These are phyloP conservation scores for Besnoitia besnoiti DNA, from an alignment of 169 alveolate genomes.

Conservation along the genomic window DNA sequence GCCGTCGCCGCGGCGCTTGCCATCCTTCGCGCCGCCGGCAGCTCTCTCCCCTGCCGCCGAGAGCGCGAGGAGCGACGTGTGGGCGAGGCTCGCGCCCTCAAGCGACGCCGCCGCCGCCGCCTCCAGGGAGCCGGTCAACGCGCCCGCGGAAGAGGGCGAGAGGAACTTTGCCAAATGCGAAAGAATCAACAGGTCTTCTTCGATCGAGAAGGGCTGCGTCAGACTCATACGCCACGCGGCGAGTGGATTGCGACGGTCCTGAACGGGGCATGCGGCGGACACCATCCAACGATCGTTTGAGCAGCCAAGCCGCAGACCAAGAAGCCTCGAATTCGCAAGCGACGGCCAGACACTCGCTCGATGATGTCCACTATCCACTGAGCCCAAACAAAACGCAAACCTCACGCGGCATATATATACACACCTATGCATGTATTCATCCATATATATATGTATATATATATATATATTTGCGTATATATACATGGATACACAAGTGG, in stretches of 20 bases:
- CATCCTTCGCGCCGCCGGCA: not conserved
- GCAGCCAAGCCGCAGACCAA: not conserved
- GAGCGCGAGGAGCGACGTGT: not conserved
- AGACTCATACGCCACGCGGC: constrained; percentile 19
- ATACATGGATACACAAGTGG: too few relatives aligned
- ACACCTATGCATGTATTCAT: not conserved
- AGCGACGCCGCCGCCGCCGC: not conserved
- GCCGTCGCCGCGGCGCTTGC: constrained; percentile 26
- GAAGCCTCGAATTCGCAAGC: not conserved
- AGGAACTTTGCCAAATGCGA: not conserved
- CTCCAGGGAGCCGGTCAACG: not conserved
- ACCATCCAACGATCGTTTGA: not conserved
- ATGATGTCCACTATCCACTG: not conserved
- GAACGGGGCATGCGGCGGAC: not conserved
- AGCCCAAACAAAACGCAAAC: not conserved
- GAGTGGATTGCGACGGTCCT: constrained; percentile 52
- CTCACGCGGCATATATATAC: not conserved
- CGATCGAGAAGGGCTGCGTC: constrained; percentile 25
- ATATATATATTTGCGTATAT: not conserved
- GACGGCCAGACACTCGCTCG: not conserved
- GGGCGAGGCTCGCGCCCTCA: not conserved
- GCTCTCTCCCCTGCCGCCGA: not conserved
- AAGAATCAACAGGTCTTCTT: constrained; percentile 37
- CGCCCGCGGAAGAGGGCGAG: not conserved
- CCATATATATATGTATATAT: too few relatives aligned